Evolutionary conservation across 352 stramenopile species (phyloP).

Genomic region (Phytophthora agathidicida): DNA sequence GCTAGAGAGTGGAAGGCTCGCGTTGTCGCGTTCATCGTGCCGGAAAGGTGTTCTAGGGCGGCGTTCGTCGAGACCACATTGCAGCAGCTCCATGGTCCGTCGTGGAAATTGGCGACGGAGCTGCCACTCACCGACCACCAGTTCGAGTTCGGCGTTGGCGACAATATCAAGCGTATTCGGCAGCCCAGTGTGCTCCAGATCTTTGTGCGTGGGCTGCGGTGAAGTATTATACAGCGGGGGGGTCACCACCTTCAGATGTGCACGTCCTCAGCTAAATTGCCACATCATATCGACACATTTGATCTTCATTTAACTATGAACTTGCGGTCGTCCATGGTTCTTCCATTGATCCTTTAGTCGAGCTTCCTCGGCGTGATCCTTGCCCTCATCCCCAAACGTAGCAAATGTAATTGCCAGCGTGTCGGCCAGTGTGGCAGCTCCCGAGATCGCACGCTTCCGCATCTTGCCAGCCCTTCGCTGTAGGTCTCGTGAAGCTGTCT

Average conservation of each 20-base stretch:
- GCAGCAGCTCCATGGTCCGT: constrained; percentile 12
- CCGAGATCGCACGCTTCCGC: no score
- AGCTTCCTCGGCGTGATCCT: no score
- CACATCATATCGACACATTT: constrained; percentile 6
- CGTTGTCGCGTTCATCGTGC: constrained; percentile 75
- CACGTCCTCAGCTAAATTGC: constrained; percentile 1
- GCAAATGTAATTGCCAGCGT: no score
- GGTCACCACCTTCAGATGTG: constrained; percentile 3
- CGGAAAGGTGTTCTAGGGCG: constrained; percentile 53
- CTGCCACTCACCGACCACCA: constrained; percentile 43
- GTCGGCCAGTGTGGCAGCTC: no score
- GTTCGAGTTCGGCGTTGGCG: constrained; percentile 63
- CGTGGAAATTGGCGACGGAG: constrained; percentile 40
- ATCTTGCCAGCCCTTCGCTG: no score
- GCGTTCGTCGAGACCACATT: constrained; percentile 53
- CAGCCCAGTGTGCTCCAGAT: constrained; percentile 72
- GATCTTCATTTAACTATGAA: constrained; percentile 9
- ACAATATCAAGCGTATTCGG: constrained; percentile 52
- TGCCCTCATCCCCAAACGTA: no score
- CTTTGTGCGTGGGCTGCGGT: constrained; percentile 13
- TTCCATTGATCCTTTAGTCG: no score
- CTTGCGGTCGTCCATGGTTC: no score
- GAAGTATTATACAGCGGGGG: constrained; percentile 1
- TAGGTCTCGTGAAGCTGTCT: no score
- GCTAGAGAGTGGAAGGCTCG: constrained; percentile 52